A percentile compares a stretch with the other conserved stretches of the same genome.
These are phyloP conservation scores for Solanum hybrid DNA, from an alignment of 305 asterid genomes.

Conservation along the genomic window DNA sequence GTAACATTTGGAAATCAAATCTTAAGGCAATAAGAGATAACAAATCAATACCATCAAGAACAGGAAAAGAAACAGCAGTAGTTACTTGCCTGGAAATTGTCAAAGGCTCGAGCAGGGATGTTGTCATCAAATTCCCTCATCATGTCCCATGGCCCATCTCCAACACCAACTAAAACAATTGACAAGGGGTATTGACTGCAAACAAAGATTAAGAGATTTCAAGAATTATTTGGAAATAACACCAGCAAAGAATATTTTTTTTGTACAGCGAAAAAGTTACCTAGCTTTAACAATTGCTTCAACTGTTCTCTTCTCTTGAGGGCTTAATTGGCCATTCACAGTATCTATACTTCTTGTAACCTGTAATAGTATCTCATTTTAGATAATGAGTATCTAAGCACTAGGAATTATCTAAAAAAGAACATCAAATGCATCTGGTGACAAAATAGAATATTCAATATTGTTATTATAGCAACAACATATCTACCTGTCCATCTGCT, in stretches of 20 bases:
- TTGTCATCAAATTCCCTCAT: constrained; percentile 96
- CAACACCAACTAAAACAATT: constrained; percentile 86
- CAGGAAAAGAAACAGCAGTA: background rate
- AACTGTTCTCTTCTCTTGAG: constrained; percentile 89
- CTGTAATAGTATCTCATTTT: constrained; percentile 16
- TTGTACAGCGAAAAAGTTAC: constrained; percentile 25
- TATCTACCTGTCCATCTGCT: constrained; percentile 85
- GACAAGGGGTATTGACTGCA: constrained; percentile 81
- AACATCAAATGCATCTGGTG: background rate
- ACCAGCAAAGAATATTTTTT: background rate
- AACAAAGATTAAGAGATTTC: constrained; percentile 6
- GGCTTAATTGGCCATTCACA: constrained; percentile 59
- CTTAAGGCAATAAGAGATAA: background rate
- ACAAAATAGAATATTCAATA: background rate
- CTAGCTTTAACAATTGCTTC: constrained; percentile 95
- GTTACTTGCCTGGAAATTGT: constrained; percentile 79
- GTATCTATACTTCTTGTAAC: constrained; percentile 96
- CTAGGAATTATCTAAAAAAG: background rate
- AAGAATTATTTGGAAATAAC: background rate
- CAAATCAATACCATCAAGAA: background rate
- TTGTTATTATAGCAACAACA: background rate
- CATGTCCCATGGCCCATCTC: constrained; percentile 99
- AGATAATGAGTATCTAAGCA: background rate
- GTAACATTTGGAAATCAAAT: background rate
- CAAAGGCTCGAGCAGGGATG: constrained; percentile 89